Evolutionary conservation across 768 basidiomycete species (phyloP).

Genomic region (Kwoniella sp.): DNA sequence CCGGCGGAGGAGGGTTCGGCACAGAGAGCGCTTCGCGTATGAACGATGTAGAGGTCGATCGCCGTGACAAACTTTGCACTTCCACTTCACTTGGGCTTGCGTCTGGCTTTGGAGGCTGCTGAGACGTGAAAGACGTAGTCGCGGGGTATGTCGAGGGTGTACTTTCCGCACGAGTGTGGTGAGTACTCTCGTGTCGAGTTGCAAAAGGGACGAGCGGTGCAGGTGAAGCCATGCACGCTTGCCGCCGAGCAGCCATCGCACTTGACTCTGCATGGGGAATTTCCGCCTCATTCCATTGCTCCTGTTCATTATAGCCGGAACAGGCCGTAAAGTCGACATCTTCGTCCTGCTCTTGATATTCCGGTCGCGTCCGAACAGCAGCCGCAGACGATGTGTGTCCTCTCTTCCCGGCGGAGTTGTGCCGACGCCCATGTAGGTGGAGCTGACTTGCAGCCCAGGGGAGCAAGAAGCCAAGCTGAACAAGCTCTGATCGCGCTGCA

Average conservation of each 20-base stretch:
- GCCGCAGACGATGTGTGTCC: not conserved
- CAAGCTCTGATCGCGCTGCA: conserved; percentile 10
- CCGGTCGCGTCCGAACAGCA: not conserved
- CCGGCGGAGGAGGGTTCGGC: conserved; percentile 16
- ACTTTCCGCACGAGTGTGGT: too few relatives aligned
- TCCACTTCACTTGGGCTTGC: not conserved
- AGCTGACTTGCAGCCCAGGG: conserved; percentile 18
- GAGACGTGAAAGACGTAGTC: too few relatives aligned
- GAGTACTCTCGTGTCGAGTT: too few relatives aligned
- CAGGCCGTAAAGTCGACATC: not conserved
- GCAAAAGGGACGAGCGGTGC: not conserved
- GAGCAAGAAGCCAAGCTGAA: conserved; percentile 15
- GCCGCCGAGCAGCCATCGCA: conserved; percentile 6
- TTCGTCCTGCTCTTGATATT: not conserved
- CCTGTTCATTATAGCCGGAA: not conserved
- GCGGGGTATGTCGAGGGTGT: too few relatives aligned
- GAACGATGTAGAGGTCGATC: not conserved
- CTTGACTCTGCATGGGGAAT: conserved; percentile 11
- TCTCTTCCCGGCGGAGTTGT: not conserved
- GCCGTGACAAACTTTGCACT: not conserved
- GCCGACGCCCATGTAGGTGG: not conserved
- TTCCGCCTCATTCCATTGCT: not conserved
- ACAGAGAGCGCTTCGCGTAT: conserved; percentile 2
- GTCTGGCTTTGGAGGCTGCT: not conserved
- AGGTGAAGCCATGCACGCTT: not conserved